Evolutionary conservation across 352 stramenopile species (phyloP).

Genomic region (Phytophthora sp.): DNA sequence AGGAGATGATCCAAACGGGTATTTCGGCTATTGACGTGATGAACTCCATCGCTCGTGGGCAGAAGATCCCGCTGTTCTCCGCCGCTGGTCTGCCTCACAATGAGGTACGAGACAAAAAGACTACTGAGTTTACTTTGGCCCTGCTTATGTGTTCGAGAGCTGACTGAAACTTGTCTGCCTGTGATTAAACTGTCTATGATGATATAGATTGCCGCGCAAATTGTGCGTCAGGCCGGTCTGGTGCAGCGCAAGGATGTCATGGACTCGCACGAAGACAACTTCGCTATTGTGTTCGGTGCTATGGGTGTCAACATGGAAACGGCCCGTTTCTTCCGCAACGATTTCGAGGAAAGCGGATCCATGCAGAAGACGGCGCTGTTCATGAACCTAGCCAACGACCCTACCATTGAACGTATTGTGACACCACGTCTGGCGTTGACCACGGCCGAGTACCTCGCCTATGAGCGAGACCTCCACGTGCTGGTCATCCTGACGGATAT

Average conservation of each 20-base stretch:
- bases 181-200: conserved; percentile 11
- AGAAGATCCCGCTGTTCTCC: conserved; percentile 99
- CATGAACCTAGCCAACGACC: conserved; percentile 99
- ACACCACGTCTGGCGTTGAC: conserved; percentile 98
- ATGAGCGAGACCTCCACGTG: conserved; percentile 99
- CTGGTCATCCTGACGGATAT: conserved; percentile 99
- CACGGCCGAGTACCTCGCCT: conserved; percentile 99
- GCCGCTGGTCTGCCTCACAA: conserved; percentile 99
- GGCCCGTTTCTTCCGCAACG: conserved; percentile 95
- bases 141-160: background rate
- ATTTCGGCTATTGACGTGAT: conserved; percentile 99
- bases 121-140: background rate
- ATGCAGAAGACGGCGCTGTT: conserved; percentile 99
- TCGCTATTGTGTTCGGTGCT: conserved; percentile 99
- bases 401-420: conserved; percentile 99
- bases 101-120: conserved; percentile 59
- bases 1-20: conserved; percentile 99
- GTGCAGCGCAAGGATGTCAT: conserved; percentile 98
- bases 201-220: conserved; percentile 96
- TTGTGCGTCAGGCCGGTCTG: conserved; percentile 98
- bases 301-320: conserved; percentile 99
- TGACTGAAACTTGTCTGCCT: conserved; percentile 16
- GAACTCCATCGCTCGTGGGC: conserved; percentile 99
- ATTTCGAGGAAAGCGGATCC: conserved; percentile 97
- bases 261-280: conserved; percentile 99